These are phyloP conservation scores for Daldinia concentrica DNA, from an alignment of 495 filamentous ascomycete genomes.

Conservation along the genomic window DNA sequence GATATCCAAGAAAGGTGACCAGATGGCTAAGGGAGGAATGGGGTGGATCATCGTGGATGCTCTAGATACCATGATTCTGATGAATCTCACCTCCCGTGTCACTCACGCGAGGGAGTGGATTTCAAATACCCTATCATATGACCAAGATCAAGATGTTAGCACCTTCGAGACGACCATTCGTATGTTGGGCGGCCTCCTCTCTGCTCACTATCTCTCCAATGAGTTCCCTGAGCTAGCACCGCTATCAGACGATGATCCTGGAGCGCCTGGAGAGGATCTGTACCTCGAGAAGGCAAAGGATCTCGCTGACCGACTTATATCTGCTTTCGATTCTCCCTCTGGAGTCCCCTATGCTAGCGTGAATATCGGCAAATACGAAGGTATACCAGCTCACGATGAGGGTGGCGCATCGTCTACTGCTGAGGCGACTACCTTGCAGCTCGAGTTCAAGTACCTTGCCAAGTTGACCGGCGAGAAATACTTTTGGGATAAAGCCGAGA, in stretches of 20 bases:
- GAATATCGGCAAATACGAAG: constrained; percentile 78
- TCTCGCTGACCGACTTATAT: constrained; percentile 83
- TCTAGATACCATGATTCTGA: constrained; percentile 95
- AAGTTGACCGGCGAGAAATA: constrained; percentile 91
- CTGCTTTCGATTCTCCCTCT: constrained; percentile 85
- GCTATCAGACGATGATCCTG: constrained; percentile 70
- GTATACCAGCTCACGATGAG: constrained; percentile 81
- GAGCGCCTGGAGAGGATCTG: constrained; percentile 80
- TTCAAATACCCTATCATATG: constrained; percentile 78
- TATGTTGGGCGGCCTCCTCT: constrained; percentile 94
- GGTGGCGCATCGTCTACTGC: constrained; percentile 93
- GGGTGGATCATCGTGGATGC: constrained; percentile 99
- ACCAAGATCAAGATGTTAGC: constrained; percentile 94
- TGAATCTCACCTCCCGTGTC: constrained; percentile 93
- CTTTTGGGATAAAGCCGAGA: constrained; percentile 91
- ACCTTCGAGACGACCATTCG: constrained; percentile 99
- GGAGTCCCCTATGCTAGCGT: constrained; percentile 92
- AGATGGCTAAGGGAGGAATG: constrained; percentile 85
- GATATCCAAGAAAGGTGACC: constrained; percentile 75
- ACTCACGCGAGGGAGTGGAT: constrained; percentile 91
- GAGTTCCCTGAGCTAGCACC: constrained; percentile 73
- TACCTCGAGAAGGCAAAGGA: constrained; percentile 97
- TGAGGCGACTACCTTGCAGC: constrained; percentile 89
- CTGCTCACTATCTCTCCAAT: constrained; percentile 91
- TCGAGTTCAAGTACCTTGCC: constrained; percentile 97